phyloP scores from a whole-genome alignment of 805 yeast genomes.

The Lachancea waltii region DNA sequence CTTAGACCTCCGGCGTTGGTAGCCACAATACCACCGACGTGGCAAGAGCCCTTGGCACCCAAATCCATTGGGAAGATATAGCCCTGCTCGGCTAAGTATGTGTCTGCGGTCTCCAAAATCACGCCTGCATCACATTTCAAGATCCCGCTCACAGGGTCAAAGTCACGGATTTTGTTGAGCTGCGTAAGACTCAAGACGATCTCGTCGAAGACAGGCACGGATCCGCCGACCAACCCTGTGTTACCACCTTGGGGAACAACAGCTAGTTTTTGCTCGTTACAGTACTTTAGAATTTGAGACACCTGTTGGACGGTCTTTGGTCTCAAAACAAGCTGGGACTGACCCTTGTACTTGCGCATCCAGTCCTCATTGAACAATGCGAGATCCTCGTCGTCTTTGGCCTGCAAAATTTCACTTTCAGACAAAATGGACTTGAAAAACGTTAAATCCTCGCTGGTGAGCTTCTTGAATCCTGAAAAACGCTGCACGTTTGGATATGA shows the following conservation, averaged over 20 bases:
- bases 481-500: constrained; percentile 56
- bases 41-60: constrained; percentile 97
- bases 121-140: constrained; percentile 88
- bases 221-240: constrained; percentile 94
- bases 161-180: constrained; percentile 72
- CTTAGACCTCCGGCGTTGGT: constrained; percentile 96
- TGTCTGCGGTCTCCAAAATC: constrained; percentile 79
- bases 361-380: constrained; percentile 79
- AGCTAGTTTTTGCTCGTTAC: constrained; percentile 71
- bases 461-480: constrained; percentile 42
- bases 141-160: constrained; percentile 78
- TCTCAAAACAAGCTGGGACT: constrained; percentile 68
- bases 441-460: constrained; percentile 51
- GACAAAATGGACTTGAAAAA: constrained; percentile 56
- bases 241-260: constrained; percentile 97
- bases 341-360: constrained; percentile 93
- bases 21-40: constrained; percentile 90
- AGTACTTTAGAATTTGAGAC: constrained; percentile 66
- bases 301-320: constrained; percentile 80
- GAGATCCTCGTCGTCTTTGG: constrained; percentile 58
- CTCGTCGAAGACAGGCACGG: constrained; percentile 89
- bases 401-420: constrained; percentile 35
- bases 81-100: constrained; percentile 68
- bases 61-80: constrained; percentile 88
- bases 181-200: constrained; percentile 63